Percentiles rank a stretch among this genome's conserved stretches.
phyloP scores from a whole-genome alignment of 2,329 filamentous ascomycete genomes.

The Aspergillus terreus region DNA sequence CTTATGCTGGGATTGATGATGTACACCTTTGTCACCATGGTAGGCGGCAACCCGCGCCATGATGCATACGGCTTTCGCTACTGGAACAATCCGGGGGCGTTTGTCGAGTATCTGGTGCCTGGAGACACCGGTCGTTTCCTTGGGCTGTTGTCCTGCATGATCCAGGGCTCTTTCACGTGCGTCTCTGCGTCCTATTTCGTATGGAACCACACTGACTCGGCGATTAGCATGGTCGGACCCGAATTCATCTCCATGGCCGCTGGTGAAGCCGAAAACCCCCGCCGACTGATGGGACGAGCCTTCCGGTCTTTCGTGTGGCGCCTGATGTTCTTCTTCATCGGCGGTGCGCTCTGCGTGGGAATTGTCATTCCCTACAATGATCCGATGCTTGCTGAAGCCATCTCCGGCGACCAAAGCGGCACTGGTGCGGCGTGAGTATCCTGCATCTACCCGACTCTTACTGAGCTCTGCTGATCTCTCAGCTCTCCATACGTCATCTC shows the following conservation, averaged over 20 bases:
- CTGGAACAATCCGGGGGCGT: slow-evolving; percentile 59
- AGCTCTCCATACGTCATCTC: slow-evolving; percentile 61
- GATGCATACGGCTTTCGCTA: slow-evolving; percentile 69
- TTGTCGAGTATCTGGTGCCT: slow-evolving; percentile 58
- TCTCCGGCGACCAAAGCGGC: slow-evolving; percentile 41
- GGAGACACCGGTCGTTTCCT: slow-evolving; percentile 56
- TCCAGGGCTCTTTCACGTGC: slow-evolving; percentile 62
- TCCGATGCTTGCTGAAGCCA: slow-evolving; percentile 53
- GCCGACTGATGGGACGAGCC: slow-evolving; percentile 64
- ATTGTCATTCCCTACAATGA: slow-evolving; percentile 68
- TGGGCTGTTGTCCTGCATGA: slow-evolving; percentile 62
- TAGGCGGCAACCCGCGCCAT: slow-evolving; percentile 69
- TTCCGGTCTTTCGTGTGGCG: slow-evolving; percentile 74
- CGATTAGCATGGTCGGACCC: slow-evolving; percentile 52
- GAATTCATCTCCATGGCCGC: slow-evolving; percentile 61
- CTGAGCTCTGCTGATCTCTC: not conserved
- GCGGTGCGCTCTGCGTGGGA: slow-evolving; percentile 65
- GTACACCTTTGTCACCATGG: slow-evolving; percentile 70
- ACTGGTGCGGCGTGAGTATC: slow-evolving; percentile 53
- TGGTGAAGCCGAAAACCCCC: slow-evolving; percentile 65
- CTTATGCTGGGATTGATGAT: slow-evolving; percentile 27
- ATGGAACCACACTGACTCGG: not conserved
- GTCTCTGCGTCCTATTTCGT: not conserved
- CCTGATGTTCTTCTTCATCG: slow-evolving; percentile 68
- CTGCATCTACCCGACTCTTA: not conserved